phyloP scores from a whole-genome alignment of 352 stramenopile genomes.

The Elongisporangium prolatum region DNA sequence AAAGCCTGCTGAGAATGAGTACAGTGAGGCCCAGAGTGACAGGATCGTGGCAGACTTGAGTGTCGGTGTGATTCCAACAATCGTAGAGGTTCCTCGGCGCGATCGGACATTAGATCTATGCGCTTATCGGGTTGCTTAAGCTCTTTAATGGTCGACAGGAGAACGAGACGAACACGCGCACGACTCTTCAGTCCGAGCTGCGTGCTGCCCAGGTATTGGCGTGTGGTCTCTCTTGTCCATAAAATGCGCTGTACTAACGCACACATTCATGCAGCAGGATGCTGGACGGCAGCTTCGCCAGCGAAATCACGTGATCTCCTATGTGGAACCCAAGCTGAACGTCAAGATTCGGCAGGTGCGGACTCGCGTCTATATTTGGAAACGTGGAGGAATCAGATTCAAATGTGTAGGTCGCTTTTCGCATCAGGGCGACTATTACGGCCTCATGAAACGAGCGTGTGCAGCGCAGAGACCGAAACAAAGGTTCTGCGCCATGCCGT shows the following conservation, averaged over 20 bases:
- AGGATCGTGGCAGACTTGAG: not conserved
- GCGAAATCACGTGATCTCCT: slow-evolving; percentile 36
- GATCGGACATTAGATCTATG: no score
- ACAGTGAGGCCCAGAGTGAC: not conserved
- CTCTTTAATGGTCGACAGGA: not conserved
- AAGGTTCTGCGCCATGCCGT: slow-evolving; percentile 11
- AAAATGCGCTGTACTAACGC: not conserved
- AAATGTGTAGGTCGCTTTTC: not conserved
- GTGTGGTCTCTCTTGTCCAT: not conserved
- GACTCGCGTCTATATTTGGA: not conserved
- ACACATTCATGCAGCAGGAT: not conserved
- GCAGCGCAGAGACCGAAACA: slow-evolving; percentile 2
- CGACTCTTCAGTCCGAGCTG: not conserved
- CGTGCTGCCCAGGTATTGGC: not conserved
- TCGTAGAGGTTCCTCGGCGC: slow-evolving; percentile 3
- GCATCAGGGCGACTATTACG: slow-evolving; percentile 59
- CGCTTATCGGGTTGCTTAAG: not conserved
- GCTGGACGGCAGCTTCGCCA: slow-evolving; percentile 26
- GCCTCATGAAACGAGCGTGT: slow-evolving; percentile 33
- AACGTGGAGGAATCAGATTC: not conserved
- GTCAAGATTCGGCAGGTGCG: slow-evolving; percentile 52
- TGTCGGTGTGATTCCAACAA: slow-evolving; percentile 4
- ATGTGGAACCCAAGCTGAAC: slow-evolving; percentile 58
- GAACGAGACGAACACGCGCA: not conserved
- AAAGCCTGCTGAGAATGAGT: not conserved